Base-by-base conservation (phyloP, 2,329 filamentous ascomycete genomes). In the Aureobasidium sp. region DNA sequence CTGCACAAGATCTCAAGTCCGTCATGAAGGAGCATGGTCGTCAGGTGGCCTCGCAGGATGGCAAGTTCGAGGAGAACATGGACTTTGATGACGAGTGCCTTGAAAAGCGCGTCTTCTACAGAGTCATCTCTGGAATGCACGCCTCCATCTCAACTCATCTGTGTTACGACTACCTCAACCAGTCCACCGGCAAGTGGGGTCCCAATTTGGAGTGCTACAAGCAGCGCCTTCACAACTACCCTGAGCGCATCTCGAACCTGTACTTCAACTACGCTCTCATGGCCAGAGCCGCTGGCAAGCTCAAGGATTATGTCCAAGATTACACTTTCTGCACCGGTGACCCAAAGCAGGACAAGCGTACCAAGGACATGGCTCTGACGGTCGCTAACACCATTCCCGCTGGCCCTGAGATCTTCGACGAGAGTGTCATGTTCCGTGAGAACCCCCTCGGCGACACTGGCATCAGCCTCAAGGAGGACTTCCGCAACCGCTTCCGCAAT, bases 221-320 rank as follows among this genome's bases (percentile, higher is more conserved):
- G 71, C 79, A 86, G 37, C 86, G 94, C n/a, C 82, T 99, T 16
- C 90, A 96, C 74, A 80, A 82, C 27, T 85, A 89, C 72, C 91
- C 93, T 0, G 94, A 99, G 68, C 89, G 93, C 64, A 89, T 99
- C 70, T 94, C 92, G 67, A 99, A 99, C 75, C 82, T 99, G 54
- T 99, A 99, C 79, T 99, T 99, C 80, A 97, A 99, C 82, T 99
- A 96, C 71, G 94, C 94, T 0, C 82, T 99, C n/a, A 82, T 99
- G 44, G 88, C 93, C 30, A 89, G 94, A 54, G 94, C 94, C 13
- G 84, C 97, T 44, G 89, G 90, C 59, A 99, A 99, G 76, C 83
- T 97, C 9, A 89, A 88, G 13, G 89, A 90, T 29, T 87, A 92
- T 67, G 81, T 97, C 10, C 80, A 87, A 65, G 80, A 84, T 64